phyloP scores from a whole-genome alignment of 140 eudicot species.

The Oenanthe javanica region DNA sequence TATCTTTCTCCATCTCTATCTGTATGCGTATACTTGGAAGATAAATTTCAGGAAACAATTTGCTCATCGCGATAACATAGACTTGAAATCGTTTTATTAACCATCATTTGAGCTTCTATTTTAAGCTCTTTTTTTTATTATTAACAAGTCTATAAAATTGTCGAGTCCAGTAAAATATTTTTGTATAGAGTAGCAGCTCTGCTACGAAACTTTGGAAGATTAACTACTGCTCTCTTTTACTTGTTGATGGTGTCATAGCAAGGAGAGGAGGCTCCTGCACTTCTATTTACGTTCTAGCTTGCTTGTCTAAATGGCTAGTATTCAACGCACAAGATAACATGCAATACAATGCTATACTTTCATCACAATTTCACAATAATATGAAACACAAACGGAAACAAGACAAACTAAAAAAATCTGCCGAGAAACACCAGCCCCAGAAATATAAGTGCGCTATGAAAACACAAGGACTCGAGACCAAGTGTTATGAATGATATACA shows the following conservation, averaged over 20 bases:
- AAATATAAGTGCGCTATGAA: not conserved
- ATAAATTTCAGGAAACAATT: too few relatives aligned
- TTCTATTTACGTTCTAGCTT: not conserved
- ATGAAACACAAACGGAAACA: not conserved
- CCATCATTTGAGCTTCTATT: too few relatives aligned
- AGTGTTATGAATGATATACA: not conserved
- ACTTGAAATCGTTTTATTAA: too few relatives aligned
- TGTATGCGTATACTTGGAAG: too few relatives aligned
- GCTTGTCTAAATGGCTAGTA: not conserved
- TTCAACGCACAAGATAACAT: not conserved
- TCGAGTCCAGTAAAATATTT: too few relatives aligned
- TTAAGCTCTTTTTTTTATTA: too few relatives aligned
- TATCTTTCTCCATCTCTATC: too few relatives aligned
- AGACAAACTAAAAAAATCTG: not conserved
- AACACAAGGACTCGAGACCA: not conserved
- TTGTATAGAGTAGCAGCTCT: too few relatives aligned
- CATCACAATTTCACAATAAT: not conserved
- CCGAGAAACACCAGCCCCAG: not conserved
- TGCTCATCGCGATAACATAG: too few relatives aligned
- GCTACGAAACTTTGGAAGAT: too few relatives aligned
- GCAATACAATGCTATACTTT: not conserved
- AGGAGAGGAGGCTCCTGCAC: not conserved
- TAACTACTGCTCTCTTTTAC: too few relatives aligned
- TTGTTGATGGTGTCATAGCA: not conserved
- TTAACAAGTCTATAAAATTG: too few relatives aligned